phyloP scores from a whole-genome alignment of 805 yeast species.

The Kazachstania kunashirensis region DNA sequence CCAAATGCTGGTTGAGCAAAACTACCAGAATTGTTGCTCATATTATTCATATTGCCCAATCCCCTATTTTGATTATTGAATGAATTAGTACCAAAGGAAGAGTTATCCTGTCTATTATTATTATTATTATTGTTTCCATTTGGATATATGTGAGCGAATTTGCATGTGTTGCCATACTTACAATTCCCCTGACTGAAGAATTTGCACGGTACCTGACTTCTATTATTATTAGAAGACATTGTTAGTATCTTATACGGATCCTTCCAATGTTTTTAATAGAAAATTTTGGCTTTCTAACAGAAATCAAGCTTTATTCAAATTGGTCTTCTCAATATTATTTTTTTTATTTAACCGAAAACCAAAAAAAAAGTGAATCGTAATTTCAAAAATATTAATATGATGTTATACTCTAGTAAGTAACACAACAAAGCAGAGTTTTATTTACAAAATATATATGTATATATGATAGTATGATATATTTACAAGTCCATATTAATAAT shows the following conservation, averaged over 20 bases:
- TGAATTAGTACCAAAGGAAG: slow-evolving; percentile 1
- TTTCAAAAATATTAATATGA: too few species aligned
- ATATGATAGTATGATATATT: too few species aligned
- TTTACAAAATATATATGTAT: too few species aligned
- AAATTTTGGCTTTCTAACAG: too few species aligned
- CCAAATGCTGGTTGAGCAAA: slow-evolving; percentile 2
- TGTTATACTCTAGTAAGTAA: too few species aligned
- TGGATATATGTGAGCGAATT: slow-evolving; percentile 34
- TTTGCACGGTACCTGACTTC: slow-evolving; percentile 33
- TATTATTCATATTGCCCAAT: slow-evolving; percentile 6
- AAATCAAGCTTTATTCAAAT: too few species aligned
- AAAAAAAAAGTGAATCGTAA: too few species aligned
- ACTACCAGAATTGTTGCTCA: slow-evolving; percentile 4
- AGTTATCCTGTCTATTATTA: slow-evolving; percentile 4
- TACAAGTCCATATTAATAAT: not conserved
- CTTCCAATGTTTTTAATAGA: too few species aligned
- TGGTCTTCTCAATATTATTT: too few species aligned
- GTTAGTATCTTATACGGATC: not conserved
- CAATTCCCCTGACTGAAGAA: slow-evolving; percentile 38
- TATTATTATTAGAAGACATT: slow-evolving; percentile 6
- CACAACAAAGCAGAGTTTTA: too few species aligned
- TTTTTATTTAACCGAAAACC: too few species aligned
- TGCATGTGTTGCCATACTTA: slow-evolving; percentile 35
- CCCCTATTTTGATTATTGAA: not conserved
- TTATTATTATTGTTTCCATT: slow-evolving; percentile 9